These are phyloP conservation scores for Neofusicoccum cordaticola DNA, from an alignment of 2,329 filamentous ascomycete genomes.

Conservation along the genomic window DNA sequence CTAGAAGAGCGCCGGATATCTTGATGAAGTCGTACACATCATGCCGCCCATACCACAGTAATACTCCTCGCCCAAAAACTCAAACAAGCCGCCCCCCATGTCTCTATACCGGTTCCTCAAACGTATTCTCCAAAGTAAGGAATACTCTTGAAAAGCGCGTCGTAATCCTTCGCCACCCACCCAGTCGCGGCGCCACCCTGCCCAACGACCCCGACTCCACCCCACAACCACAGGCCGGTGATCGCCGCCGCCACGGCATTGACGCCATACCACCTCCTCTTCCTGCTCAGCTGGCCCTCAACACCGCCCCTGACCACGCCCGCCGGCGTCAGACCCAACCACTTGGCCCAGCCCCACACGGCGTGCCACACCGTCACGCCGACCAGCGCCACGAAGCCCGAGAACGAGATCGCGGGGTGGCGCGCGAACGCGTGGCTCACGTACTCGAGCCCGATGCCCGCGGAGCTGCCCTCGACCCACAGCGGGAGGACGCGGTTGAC, in stretches of 20 bases:
- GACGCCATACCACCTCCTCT: constrained; percentile 67
- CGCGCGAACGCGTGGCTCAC: constrained; percentile 81
- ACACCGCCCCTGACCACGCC: constrained; percentile 49
- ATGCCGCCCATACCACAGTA: neutral
- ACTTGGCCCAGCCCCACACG: constrained; percentile 81
- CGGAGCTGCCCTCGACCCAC: constrained; percentile 75
- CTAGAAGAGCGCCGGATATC: constrained; percentile 1
- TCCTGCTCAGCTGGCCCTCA: constrained; percentile 53
- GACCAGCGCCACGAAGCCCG: constrained; percentile 68
- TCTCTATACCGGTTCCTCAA: constrained; percentile 26
- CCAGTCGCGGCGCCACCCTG: constrained; percentile 66
- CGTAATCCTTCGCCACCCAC: constrained; percentile 79
- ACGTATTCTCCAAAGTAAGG: constrained; percentile 56
- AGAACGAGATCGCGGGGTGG: constrained; percentile 63
- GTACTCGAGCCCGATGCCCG: constrained; percentile 80
- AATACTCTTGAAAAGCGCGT: constrained; percentile 65
- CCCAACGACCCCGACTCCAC: constrained; percentile 75
- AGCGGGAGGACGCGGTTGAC: constrained; percentile 76
- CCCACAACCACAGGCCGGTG: constrained; percentile 73
- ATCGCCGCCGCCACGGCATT: constrained; percentile 62
- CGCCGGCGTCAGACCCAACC: constrained; percentile 65
- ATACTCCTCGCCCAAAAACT: neutral
- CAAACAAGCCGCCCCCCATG: neutral
- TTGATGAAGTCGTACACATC: neutral
- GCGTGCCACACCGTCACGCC: constrained; percentile 70